Evolutionary conservation across 805 yeast genomes (phyloP).

Genomic region (Candida nanaspora): DNA sequence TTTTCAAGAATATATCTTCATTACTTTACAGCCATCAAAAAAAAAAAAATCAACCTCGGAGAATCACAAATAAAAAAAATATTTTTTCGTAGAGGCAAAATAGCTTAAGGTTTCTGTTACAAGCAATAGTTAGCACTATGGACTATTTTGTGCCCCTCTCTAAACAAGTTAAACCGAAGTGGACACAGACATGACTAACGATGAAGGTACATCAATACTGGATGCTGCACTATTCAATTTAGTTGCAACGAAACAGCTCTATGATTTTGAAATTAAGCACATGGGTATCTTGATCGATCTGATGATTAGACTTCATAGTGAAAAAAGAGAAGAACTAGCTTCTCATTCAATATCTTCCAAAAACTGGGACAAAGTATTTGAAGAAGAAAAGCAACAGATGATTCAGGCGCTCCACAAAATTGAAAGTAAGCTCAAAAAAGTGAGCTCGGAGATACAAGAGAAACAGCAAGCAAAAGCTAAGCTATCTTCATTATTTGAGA

Average conservation of each 20-base stretch:
- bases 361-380: slow-evolving; percentile 7
- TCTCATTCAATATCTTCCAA: neutral
- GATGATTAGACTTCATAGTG: slow-evolving; percentile 9
- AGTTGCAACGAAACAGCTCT: slow-evolving; percentile 17
- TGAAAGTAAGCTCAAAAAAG: slow-evolving; percentile 5
- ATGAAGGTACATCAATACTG: slow-evolving; percentile 6
- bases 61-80: too few relatives aligned
- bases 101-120: too few relatives aligned
- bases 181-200: slow-evolving; percentile 36
- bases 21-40: too few relatives aligned
- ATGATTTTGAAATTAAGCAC: slow-evolving; percentile 19
- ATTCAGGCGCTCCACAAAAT: slow-evolving; percentile 8
- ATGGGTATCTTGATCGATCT: slow-evolving; percentile 9
- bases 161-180: too few relatives aligned
- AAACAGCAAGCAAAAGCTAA: slow-evolving; percentile 21
- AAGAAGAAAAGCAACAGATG: slow-evolving; percentile 12
- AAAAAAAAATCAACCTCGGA: too few relatives aligned
- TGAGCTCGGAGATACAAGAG: slow-evolving; percentile 31
- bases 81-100: too few relatives aligned
- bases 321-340: slow-evolving; percentile 3
- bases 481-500: slow-evolving; percentile 19
- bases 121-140: too few relatives aligned
- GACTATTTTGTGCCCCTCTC: too few relatives aligned
- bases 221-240: slow-evolving; percentile 20
- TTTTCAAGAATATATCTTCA: too few relatives aligned